Base-by-base conservation (phyloP, 768 basidiomycete species). In the Boletus tylopilopsis region DNA sequence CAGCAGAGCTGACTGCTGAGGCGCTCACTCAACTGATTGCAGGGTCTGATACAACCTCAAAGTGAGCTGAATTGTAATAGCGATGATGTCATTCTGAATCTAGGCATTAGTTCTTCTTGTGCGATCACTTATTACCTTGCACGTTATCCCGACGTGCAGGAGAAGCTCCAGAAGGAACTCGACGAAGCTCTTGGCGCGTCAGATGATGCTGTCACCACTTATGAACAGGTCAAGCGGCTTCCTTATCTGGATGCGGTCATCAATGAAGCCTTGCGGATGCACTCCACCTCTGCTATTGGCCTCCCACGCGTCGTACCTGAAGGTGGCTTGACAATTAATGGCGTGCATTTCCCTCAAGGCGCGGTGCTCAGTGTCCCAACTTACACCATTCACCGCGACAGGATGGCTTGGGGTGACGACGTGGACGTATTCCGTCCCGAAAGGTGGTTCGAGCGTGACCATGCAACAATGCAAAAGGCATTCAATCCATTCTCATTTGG, bases 41-140 rank as follows among this genome's bases (percentile, higher is more conserved):
- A 6, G 92, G 92, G 2, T 88, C 86, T 4, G 93, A 96, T 60
- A 96, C 93, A 1, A 95, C 94, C 0, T 93, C 92, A 39, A 96
- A 95, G 89, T 90, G 57, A 52, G 84, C 36, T 32, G 33, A 18
- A 39, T 41, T 9, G 13, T 13, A 4, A 25, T 23, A 36, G 29
- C 23, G 27, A 25, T 23, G 22, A 10, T 19, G 33, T 35, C 43
- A 35, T 30, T 27, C 47, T 47, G 21, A 58, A 33, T 23, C 45
- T 24, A 25, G 25, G 32, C 16, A 25, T 30, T 27, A 92, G 90
- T 72, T 93, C 91, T 16, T 89, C 89, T 5, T 93, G 90, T 58
- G 92, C 91, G 11, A 92, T 94, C 62, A 76, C 89, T 21, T 93
- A 90, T 72, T 79, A 91, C 63, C 78, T 96, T 50, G 87, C 90